phyloP scores from a whole-genome alignment of 1,284 basidiomycete genomes.

The Porogramme epimiltina region DNA sequence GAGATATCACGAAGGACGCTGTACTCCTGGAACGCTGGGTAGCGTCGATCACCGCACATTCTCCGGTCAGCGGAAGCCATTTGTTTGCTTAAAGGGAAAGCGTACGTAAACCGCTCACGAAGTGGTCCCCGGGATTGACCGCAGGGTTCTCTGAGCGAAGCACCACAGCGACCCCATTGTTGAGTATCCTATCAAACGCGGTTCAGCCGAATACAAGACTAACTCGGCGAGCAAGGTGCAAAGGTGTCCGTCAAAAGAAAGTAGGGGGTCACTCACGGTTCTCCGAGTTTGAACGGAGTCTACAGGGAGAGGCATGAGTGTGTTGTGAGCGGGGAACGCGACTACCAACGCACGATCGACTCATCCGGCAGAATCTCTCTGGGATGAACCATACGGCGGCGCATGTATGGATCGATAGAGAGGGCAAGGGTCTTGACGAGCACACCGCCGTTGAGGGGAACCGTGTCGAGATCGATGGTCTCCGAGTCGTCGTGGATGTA shows the following conservation, averaged over 20 bases:
- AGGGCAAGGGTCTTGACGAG: slow-evolving; percentile 50
- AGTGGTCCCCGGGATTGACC: slow-evolving; percentile 44
- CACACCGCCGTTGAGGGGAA: slow-evolving; percentile 51
- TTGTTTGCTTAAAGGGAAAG: no score
- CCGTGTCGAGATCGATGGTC: slow-evolving; percentile 52
- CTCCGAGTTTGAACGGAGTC: slow-evolving; percentile 11
- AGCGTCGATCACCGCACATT: no score
- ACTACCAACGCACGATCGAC: slow-evolving; percentile 5
- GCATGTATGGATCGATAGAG: slow-evolving; percentile 52
- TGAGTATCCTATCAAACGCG: slow-evolving; percentile 8
- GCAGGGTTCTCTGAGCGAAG: slow-evolving; percentile 42
- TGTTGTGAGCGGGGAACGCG: not conserved
- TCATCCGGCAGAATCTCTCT: slow-evolving; percentile 18
- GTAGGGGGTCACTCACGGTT: slow-evolving; percentile 19
- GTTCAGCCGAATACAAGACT: not conserved
- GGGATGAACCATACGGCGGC: slow-evolving; percentile 34
- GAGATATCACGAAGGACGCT: slow-evolving; percentile 3
- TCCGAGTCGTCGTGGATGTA: slow-evolving; percentile 48
- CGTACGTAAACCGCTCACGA: slow-evolving; percentile 43
- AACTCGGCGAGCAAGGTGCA: no score
- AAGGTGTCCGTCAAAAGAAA: no score
- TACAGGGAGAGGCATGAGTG: not conserved
- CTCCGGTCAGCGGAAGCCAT: no score
- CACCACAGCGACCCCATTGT: slow-evolving; percentile 42
- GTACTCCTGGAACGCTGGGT: slow-evolving; percentile 28